Base-by-base conservation (phyloP, 108 stramenopile species). In the Nitzschia sp. region DNA sequence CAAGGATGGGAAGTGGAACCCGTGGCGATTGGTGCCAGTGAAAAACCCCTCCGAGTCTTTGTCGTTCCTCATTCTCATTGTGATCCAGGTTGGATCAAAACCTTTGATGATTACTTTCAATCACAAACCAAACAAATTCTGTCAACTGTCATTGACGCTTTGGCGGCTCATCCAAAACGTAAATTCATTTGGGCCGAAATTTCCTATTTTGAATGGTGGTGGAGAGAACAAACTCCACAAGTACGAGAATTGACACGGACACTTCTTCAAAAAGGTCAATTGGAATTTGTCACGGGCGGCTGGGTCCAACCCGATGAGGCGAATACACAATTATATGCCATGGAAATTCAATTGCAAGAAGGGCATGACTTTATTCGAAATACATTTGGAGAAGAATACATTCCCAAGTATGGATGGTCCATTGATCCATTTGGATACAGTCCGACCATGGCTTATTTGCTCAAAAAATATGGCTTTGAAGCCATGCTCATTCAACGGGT, bases 171-270 rank as follows among this genome's bases (percentile, higher is more conserved):
- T 53, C 19, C 32, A 11, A 53, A 51, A 42, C 73, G 86, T 13
- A 87, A 64, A 26, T 87, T 87, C 59, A 87, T 87, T 53, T 87
- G 86, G 86, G 86, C 86, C 0, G 86, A 87, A 72, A 87, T 87
- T 30, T 75, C 72, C 24, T 87, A 83, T 73, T 87, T 87, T 73
- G 77, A 78, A 59, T 83, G 82, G 86, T 87, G 86, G 86, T 87
- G 82, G 82, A 68, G 49, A 0, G 86, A 87, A 71, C 86, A 87
- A 70, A 54, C 36, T 4, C 25, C 55, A 0, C 31, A 24, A 0
- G 62, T 25, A 0, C 64, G 76, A 66, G 28, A 76, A 13, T 1
- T 46, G 15, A 66, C 70, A 0, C 29, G 55, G 1, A 13, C 32
- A 24, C 59, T 86, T n/a, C 38, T 80, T 11, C 49, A 68, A 19